Evolutionary conservation across 2,329 filamentous ascomycete genomes (phyloP).

Genomic region (Colletotrichum liaoningense): DNA sequence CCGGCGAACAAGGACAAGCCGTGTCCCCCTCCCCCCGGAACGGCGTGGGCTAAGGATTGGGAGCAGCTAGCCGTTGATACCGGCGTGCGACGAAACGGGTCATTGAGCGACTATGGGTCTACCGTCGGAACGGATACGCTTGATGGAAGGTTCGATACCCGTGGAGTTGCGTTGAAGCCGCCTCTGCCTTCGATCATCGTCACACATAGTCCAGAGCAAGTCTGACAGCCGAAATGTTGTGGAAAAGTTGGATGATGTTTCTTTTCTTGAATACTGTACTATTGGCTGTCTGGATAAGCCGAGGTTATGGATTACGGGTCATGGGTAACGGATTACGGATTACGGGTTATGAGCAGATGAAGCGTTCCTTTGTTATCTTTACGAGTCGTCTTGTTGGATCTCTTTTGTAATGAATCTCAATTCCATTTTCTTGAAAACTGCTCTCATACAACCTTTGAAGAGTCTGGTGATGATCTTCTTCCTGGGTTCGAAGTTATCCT

Average conservation of each 20-base stretch:
- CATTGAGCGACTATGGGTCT: slow-evolving; percentile 29
- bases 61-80: slow-evolving; percentile 35
- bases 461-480: not conserved
- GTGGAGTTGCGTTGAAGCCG: not conserved
- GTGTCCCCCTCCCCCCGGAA: slow-evolving; percentile 34
- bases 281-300: not conserved
- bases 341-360: not conserved
- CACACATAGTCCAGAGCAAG: slow-evolving; percentile 25
- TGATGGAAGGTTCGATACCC: slow-evolving; percentile 5
- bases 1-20: slow-evolving; percentile 17
- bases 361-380: not conserved
- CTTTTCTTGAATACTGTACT: not conserved
- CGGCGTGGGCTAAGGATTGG: slow-evolving; percentile 37
- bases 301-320: not conserved
- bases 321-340: not conserved
- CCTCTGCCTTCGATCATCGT: slow-evolving; percentile 35
- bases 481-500: not conserved
- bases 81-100: slow-evolving; percentile 31
- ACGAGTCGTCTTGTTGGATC: not conserved
- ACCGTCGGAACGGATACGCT: slow-evolving; percentile 11
- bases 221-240: not conserved
- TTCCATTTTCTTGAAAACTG: not conserved
- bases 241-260: not conserved
- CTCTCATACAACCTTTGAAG: not conserved
- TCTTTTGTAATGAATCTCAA: not conserved